phyloP scores from a whole-genome alignment of 139 green algal genomes.

The Micromonas pusilla region DNA sequence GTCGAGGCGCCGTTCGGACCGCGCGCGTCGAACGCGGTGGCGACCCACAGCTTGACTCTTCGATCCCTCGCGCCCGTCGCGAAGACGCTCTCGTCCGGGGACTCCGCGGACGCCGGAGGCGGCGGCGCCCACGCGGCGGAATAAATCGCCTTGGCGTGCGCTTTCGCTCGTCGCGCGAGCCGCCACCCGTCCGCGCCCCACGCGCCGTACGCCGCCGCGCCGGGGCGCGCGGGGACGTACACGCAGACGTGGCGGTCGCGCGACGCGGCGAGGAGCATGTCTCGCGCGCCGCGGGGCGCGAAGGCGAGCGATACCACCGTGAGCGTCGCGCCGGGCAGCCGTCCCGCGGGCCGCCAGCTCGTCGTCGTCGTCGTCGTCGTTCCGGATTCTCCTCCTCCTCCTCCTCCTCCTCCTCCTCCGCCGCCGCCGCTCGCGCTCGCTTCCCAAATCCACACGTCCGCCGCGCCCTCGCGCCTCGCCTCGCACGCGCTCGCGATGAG shows the following conservation, averaged over 20 bases:
- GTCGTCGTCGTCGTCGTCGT: slow-evolving; percentile 46
- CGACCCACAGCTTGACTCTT: slow-evolving; percentile 12
- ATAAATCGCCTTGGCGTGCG: slow-evolving; percentile 73
- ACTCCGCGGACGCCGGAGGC: no score
- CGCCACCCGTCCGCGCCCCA: background rate
- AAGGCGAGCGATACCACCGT: slow-evolving; percentile 90
- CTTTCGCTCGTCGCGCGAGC: slow-evolving; percentile 38
- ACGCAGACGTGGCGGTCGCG: slow-evolving; percentile 57
- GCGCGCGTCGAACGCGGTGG: background rate
- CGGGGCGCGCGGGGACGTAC: slow-evolving; percentile 27
- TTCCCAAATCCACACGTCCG: slow-evolving; percentile 65
- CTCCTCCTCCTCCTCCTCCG: no score
- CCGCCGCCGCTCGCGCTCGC: no score
- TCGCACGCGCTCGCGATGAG: background rate
- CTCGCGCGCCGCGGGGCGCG: slow-evolving; percentile 38
- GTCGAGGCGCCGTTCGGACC: background rate
- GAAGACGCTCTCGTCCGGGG: slow-evolving; percentile 44
- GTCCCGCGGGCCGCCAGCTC: slow-evolving; percentile 40
- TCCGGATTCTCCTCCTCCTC: no score
- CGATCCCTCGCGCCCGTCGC: background rate
- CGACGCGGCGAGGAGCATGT: slow-evolving; percentile 53
- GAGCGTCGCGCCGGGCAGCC: slow-evolving; percentile 68
- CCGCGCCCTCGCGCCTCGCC: slow-evolving; percentile 32
- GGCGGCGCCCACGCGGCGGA: slow-evolving; percentile 59
- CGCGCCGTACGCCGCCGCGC: background rate